phyloP scores from a whole-genome alignment of 2,329 filamentous ascomycete genomes.

The Ceratocystis eucalypticola region DNA sequence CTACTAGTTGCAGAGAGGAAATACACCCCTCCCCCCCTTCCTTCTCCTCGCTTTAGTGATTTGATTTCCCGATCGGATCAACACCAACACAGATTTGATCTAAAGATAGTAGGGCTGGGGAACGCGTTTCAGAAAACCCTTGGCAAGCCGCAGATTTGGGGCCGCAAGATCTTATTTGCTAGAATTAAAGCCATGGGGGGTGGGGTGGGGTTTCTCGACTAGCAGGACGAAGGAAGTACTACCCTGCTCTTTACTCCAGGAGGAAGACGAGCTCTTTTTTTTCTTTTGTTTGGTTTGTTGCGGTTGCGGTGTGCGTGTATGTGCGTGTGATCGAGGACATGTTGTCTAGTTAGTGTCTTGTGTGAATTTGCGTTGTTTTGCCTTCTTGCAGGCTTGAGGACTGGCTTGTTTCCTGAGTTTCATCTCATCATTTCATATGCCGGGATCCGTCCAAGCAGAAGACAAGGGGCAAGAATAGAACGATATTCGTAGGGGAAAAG shows the following conservation, averaged over 20 bases:
- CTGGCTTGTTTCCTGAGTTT: background rate
- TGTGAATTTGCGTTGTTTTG: background rate
- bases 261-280: background rate
- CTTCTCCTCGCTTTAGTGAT: background rate
- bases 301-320: background rate
- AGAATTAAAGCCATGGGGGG: background rate
- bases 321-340: background rate
- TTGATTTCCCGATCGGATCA: slow-evolving; percentile 8
- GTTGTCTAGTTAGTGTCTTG: too few species aligned
- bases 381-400: background rate
- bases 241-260: background rate
- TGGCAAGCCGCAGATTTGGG: background rate
- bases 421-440: slow-evolving; percentile 2
- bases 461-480: slow-evolving; percentile 1
- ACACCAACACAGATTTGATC: background rate
- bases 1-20: background rate
- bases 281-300: background rate
- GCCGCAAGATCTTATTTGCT: slow-evolving; percentile 1
- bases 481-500: background rate
- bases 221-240: background rate
- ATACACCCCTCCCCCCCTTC: background rate
- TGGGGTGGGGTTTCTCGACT: background rate
- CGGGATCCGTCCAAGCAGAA: background rate
- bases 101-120: slow-evolving; percentile 6
- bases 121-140: slow-evolving; percentile 1